Evolutionary conservation across 2,329 filamentous ascomycete genomes (phyloP).

Genomic region (Claviceps sp.): DNA sequence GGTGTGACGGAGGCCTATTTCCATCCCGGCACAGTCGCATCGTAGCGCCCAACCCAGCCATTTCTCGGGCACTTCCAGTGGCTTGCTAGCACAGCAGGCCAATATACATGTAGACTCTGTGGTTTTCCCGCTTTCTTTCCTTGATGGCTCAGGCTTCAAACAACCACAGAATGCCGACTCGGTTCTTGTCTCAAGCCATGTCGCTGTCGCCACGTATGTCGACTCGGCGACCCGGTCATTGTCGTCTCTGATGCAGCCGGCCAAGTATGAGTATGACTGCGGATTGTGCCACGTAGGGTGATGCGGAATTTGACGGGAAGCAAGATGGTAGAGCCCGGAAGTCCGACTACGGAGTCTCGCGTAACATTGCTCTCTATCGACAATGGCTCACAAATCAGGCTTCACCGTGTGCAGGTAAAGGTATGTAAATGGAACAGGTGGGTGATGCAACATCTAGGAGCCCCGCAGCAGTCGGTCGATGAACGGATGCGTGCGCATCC

Average conservation of each 20-base stretch:
- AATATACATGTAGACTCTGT: not conserved
- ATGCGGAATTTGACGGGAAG: not conserved
- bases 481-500: not conserved
- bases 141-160: not conserved
- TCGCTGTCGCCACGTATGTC: not conserved
- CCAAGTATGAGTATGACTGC: not conserved
- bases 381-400: not conserved
- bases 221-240: not conserved
- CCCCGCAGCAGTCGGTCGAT: not conserved
- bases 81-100: not conserved
- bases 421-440: too few relatives aligned
- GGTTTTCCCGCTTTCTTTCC: not conserved
- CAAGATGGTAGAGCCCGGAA: not conserved
- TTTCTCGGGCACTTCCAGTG: not conserved
- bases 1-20: slow-evolving; percentile 4
- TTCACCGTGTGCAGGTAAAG: not conserved
- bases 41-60: slow-evolving; percentile 2
- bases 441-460: not conserved
- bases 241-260: not conserved
- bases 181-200: not conserved
- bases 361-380: not conserved
- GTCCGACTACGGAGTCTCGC: not conserved
- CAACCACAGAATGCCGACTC: not conserved
- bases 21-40: slow-evolving; percentile 1
- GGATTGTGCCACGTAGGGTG: not conserved